These are phyloP conservation scores for Peniophora sp. DNA, from an alignment of 1,284 basidiomycete species.

Conservation along the genomic window DNA sequence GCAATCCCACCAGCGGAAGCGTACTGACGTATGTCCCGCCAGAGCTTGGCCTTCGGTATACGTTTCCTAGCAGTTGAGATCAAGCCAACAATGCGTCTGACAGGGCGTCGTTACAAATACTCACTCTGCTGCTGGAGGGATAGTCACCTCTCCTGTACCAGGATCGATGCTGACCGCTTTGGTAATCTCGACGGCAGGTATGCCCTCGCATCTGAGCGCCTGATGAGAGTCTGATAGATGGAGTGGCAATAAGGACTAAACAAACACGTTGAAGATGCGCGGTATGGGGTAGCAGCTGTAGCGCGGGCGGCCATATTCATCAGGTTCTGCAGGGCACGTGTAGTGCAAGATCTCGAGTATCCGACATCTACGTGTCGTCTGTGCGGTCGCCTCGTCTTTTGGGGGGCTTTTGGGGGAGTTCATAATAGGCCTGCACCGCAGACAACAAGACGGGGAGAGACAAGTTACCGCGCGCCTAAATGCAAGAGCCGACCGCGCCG, in stretches of 20 bases:
- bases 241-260: neutral
- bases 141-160: constrained; percentile 53
- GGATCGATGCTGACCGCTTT: constrained; percentile 45
- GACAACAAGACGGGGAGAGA: too few species aligned
- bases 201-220: constrained; percentile 45
- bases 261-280: constrained; percentile 61
- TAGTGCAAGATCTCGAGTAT: constrained; percentile 69
- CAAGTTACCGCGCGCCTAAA: too few species aligned
- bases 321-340: constrained; percentile 40
- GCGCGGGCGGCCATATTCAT: constrained; percentile 21
- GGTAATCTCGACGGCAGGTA: constrained; percentile 67
- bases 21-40: neutral
- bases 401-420: too few species aligned
- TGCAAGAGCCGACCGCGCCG: too few species aligned
- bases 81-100: neutral
- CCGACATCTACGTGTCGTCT: constrained; percentile 31
- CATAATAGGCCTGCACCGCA: too few species aligned
- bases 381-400: too few species aligned
- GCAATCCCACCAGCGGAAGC: too few species aligned
- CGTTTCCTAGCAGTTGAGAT: neutral
- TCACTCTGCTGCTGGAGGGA: constrained; percentile 41
- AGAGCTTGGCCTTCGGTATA: neutral
- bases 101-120: constrained; percentile 12
- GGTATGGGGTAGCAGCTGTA: constrained; percentile 63
- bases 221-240: constrained; percentile 1